A percentile compares a stretch with the other conserved stretches of the same genome.
Conservation (phyloP, 1,284 basidiomycete species). For the Austroboletus novae-zelandiae region DNA sequence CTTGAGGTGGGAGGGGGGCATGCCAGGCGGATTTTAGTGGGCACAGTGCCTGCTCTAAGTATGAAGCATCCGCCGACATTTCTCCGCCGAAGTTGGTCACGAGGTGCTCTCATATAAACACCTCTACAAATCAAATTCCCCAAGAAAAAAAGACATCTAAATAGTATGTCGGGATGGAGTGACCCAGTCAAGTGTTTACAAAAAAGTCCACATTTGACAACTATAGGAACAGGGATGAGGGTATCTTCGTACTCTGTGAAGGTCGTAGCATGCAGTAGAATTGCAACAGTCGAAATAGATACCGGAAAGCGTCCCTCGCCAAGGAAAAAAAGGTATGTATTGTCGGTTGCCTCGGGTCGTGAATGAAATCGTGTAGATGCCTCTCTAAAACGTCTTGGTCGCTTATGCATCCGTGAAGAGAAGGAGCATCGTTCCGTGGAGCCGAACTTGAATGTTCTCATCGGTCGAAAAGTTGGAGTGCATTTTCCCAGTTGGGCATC, state of each 20-base stretch:
- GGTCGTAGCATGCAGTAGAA: slow-evolving; percentile 27
- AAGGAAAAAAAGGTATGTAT: slow-evolving; percentile 11
- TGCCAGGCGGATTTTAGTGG: slow-evolving; percentile 1
- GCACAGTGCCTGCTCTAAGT: background rate
- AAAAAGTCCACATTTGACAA: slow-evolving; percentile 24
- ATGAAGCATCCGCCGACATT: slow-evolving; percentile 6
- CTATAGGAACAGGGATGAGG: slow-evolving; percentile 32
- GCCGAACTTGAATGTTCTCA: slow-evolving; percentile 19
- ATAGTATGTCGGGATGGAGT: slow-evolving; percentile 19
- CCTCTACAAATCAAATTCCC: slow-evolving; percentile 24
- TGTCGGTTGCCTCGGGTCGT: slow-evolving; percentile 27
- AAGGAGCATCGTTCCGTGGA: slow-evolving; percentile 7
- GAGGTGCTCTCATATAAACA: background rate
- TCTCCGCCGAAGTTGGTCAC: slow-evolving; percentile 2
- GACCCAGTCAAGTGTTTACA: slow-evolving; percentile 23
- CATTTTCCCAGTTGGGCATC: slow-evolving; percentile 12
- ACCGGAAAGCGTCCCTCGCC: slow-evolving; percentile 19
- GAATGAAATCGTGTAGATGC: slow-evolving; percentile 23
- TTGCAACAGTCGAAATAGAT: slow-evolving; percentile 34
- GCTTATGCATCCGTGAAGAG: slow-evolving; percentile 12
- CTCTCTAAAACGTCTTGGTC: slow-evolving; percentile 8
- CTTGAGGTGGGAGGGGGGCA: slow-evolving; percentile 42
- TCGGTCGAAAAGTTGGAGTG: slow-evolving; percentile 24
- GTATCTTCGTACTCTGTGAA: slow-evolving; percentile 33
- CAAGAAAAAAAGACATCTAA: slow-evolving; percentile 16